A percentile compares a stretch with the other conserved stretches of the same genome.
These are phyloP conservation scores for Coix lacrymajobi DNA, from an alignment of 176 grass and related monocot species.

Conservation along the genomic window DNA sequence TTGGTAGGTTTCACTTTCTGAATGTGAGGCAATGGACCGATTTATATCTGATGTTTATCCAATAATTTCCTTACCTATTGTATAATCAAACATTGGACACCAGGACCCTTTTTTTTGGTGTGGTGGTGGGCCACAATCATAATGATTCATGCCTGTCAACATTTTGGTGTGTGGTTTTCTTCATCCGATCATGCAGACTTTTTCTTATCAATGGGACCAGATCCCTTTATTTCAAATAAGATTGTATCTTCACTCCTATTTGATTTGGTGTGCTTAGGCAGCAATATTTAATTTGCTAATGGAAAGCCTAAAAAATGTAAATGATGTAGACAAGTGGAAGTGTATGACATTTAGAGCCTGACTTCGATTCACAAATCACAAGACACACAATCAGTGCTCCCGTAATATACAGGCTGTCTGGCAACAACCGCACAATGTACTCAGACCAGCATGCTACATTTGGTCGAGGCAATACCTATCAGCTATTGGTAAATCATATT, in stretches of 20 bases:
- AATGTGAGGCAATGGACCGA: not conserved
- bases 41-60: not conserved
- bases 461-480: not conserved
- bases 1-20: not conserved
- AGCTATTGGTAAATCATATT: not conserved
- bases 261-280: not conserved
- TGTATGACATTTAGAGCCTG: not conserved
- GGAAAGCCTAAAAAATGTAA: not conserved
- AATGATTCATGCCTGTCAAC: not conserved
- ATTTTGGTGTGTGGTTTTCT: not conserved
- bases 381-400: not conserved
- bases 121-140: not conserved
- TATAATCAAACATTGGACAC: not conserved
- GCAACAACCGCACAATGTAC: not conserved
- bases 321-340: not conserved
- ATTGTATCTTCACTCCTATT: not conserved
- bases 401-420: not conserved
- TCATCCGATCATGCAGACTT: not conserved
- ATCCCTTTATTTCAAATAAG: not conserved
- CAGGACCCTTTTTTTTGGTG: not conserved
- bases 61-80: constrained; percentile 1
- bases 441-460: not conserved
- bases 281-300: not conserved
- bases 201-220: not conserved
- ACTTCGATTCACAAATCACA: not conserved